Base-by-base conservation (phyloP, 2,329 filamentous ascomycete species). In the Colletotrichum trifolii region DNA sequence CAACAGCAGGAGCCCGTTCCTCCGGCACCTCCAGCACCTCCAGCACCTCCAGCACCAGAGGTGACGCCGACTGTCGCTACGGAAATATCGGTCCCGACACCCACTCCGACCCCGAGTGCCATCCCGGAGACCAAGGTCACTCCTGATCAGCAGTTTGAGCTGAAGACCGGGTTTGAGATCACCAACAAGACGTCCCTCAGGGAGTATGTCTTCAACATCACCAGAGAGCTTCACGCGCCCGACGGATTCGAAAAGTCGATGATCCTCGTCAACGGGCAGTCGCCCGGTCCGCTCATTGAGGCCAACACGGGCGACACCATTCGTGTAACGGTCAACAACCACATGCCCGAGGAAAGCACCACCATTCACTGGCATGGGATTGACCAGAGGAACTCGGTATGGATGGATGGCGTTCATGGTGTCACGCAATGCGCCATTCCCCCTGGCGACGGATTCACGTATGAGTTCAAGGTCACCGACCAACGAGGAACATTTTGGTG, bases 341-440 rank as follows among this genome's bases (percentile, higher is more conserved):
- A 68, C 8, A 74, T 81, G 70, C 36, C 67, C 12, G 71, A 75
- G 42, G 68, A 67, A 52, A 77, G 73, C 58, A 87, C 89, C 2
- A 83, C 83, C 50, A 79, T 92, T 12, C 90, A 92, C 71, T 92
- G 89, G 78, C 90, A 92, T 71, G 90, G 90, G 15, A 80, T 92
- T 67, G 87, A 85, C 69, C 88, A 91, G 75, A 85, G 85, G 67
- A 85, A 85, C 40, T 86, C 86, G 0, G 87, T 82, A 17, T 83
- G 86, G 67, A 90, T 91, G 87, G 90, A 92, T 70, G 90, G 90
- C 3, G 83, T 89, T 2, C 77, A 82, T 0, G 85, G 84, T 42
- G 83, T 91, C 8, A 87, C 83, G 1, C 89, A 90, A 70, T 89
- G 87, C 68, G 79, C 80, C 1, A 86, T 91, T 15, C 80, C 83